Evolutionary conservation across 2,329 filamentous ascomycete species (phyloP).

Genomic region (Cladorrhinum sp.): DNA sequence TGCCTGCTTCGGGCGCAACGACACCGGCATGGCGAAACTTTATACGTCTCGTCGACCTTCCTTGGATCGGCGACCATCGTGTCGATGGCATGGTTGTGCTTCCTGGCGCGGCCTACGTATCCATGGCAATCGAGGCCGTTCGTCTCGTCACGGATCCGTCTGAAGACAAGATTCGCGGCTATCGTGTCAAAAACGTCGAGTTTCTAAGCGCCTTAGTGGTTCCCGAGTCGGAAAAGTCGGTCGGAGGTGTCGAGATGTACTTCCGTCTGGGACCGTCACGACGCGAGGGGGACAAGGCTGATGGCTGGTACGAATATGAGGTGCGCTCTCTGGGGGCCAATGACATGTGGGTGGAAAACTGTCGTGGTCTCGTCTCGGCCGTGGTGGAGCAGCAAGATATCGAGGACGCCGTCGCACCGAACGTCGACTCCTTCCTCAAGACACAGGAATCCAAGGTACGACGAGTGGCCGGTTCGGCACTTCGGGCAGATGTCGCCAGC

Average conservation of each 20-base stretch:
- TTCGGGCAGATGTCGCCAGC: conserved; percentile 10
- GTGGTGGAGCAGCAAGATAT: conserved; percentile 11
- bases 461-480: no score
- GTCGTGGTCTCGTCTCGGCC: conserved; percentile 33
- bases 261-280: neutral
- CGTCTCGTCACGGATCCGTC: neutral
- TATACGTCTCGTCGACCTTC: conserved; percentile 18
- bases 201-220: conserved; percentile 5
- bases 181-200: conserved; percentile 3
- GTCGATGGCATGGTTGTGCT: conserved; percentile 12
- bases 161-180: neutral
- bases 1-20: neutral
- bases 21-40: conserved; percentile 41
- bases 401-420: conserved; percentile 11
- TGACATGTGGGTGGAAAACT: conserved; percentile 21
- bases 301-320: conserved; percentile 8
- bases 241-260: conserved; percentile 3
- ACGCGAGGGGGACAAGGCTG: neutral
- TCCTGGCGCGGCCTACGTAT: neutral
- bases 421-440: conserved; percentile 14
- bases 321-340: conserved; percentile 7
- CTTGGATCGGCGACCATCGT: neutral
- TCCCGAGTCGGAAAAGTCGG: conserved; percentile 3
- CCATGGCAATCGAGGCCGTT: neutral
- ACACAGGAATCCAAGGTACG: conserved; percentile 24